Base-by-base conservation (phyloP, 768 basidiomycete genomes). In the Baorangia bicolor region DNA sequence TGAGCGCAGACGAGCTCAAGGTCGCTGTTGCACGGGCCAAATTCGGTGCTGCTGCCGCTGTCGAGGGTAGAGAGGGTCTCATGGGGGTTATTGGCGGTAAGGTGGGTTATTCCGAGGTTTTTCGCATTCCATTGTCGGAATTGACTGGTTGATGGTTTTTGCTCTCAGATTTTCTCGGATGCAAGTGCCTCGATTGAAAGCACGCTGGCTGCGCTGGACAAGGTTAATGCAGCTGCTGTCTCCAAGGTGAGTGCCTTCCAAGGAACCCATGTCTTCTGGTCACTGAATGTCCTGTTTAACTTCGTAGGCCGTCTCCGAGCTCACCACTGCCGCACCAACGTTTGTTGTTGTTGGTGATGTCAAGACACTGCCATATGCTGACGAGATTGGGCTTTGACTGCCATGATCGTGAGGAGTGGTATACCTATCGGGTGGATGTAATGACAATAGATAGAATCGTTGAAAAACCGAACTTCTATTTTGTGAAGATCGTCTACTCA, bases 1-100 rank as follows among this genome's bases (percentile, higher is more conserved):
- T 88, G 55, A 84, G 77, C 51, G 76, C 76, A 38, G 90, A 94
- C 59, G 88, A 86, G 40, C 72, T 96, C 56, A 87, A 87, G 78
- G 78, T 80, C 57, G 95, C 96, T 16, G 74, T 93, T 35, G 86
- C 90, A 12, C 93, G 92, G 71, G 92, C 96, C 59, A 94, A 90
- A 73, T 95, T 98, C 67, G 74, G 81, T 47, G 83, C 88, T 62
- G 95, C 94, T 3, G 78, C 74, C 53, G 76, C 80, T 45, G 62
- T 81, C 28, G 96, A 99, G 58, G 78, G 77, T 53, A 77, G 91
- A 53, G 85, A 86, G 10, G 90, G 90, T 20, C 66, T 90, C 30
- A 69, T 88, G 28, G 74, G 77, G 28, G 70, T 80, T 33, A 68
- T 92, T 52, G 89, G 87, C 30, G 69, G 83, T 28, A 84, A 87